Evolutionary conservation across 179 eudicot species (phyloP).

Genomic region (Beta lomatogona): DNA sequence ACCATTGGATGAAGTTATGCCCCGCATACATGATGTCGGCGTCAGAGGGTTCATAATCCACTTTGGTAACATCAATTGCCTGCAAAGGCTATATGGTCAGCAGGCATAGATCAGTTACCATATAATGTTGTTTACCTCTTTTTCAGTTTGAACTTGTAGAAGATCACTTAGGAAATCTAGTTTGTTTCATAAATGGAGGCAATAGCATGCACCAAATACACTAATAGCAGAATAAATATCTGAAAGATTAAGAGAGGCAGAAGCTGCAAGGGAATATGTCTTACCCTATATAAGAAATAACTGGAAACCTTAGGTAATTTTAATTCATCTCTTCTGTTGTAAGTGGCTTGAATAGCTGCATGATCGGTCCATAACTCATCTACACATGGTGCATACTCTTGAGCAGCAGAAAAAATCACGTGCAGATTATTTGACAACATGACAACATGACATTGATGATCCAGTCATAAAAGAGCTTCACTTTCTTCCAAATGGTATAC

Average conservation of each 20-base stretch:
- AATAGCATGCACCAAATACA: slow-evolving; percentile 3
- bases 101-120: slow-evolving; percentile 12
- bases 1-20: slow-evolving; percentile 53
- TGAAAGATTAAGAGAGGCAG: no score
- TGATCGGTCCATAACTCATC: slow-evolving; percentile 81
- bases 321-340: slow-evolving; percentile 64
- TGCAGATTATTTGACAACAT: slow-evolving; percentile 73
- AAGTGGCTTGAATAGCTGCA: slow-evolving; percentile 82
- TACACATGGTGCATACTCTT: slow-evolving; percentile 69
- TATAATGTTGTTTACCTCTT: not conserved
- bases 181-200: not conserved
- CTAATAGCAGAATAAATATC: not conserved
- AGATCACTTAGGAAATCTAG: not conserved
- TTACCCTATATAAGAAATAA: slow-evolving; percentile 82
- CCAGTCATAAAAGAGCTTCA: slow-evolving; percentile 73
- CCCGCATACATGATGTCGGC: slow-evolving; percentile 70
- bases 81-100: slow-evolving; percentile 30
- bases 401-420: slow-evolving; percentile 63
- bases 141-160: not conserved
- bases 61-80: slow-evolving; percentile 70
- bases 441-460: slow-evolving; percentile 59
- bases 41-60: slow-evolving; percentile 73
- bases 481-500: slow-evolving; percentile 56
- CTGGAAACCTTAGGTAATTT: slow-evolving; percentile 66
- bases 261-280: not conserved